Conservation (phyloP, 768 basidiomycete species). For the Paxillus ammoniavirescens region DNA sequence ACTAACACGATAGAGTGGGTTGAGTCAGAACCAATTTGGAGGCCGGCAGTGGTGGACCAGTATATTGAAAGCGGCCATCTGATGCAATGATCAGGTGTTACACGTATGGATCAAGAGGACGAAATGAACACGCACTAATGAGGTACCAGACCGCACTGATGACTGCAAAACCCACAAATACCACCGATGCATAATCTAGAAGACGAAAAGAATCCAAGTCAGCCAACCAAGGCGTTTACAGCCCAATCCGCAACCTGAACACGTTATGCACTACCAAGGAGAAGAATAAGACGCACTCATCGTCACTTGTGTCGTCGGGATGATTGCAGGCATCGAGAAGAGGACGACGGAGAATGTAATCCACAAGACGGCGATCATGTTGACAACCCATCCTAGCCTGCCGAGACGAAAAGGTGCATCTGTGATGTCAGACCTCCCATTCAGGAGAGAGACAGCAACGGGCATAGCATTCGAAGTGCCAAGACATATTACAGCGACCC, state of each 20-base stretch:
- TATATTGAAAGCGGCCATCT: slow-evolving; percentile 46
- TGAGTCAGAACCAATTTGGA: slow-evolving; percentile 1
- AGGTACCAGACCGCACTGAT: slow-evolving; percentile 63
- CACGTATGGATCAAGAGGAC: neutral
- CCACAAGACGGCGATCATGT: slow-evolving; percentile 58
- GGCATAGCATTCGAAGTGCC: slow-evolving; percentile 63
- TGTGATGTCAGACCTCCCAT: slow-evolving; percentile 42
- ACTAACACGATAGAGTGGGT: too few relatives aligned
- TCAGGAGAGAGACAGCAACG: slow-evolving; percentile 48
- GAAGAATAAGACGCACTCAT: slow-evolving; percentile 40
- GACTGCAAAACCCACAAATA: slow-evolving; percentile 59
- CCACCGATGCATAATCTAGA: slow-evolving; percentile 64
- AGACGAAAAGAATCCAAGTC: too few relatives aligned
- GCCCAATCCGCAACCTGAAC: neutral
- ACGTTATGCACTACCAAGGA: neutral
- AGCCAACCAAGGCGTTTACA: too few relatives aligned
- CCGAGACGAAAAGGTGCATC: slow-evolving; percentile 55
- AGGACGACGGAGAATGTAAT: slow-evolving; percentile 58
- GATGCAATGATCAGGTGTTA: neutral
- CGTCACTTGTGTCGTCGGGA: slow-evolving; percentile 49
- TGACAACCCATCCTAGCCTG: slow-evolving; percentile 42
- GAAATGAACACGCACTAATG: slow-evolving; percentile 40
- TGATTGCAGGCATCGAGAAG: slow-evolving; percentile 65
- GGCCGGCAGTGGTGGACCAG: slow-evolving; percentile 41
- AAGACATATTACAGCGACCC: slow-evolving; percentile 65